A percentile compares a stretch with the other conserved stretches of the same genome.
These are phyloP conservation scores for Anisodus acutangulus DNA, from an alignment of 257 asterid genomes.

Conservation along the genomic window DNA sequence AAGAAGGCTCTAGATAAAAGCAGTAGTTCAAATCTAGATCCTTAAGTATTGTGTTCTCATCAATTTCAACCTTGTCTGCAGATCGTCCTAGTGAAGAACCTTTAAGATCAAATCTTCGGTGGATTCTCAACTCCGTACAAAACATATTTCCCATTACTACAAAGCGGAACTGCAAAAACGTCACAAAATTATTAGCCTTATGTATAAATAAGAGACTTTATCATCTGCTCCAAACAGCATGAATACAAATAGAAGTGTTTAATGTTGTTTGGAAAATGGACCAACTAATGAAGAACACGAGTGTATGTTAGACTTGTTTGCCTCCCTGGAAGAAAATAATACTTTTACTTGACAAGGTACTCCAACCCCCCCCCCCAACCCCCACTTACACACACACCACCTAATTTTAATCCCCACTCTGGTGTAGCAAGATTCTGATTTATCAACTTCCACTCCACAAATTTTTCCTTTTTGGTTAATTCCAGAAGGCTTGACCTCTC, in stretches of 20 bases:
- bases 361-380: too few relatives aligned
- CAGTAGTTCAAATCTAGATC: conserved; percentile 95
- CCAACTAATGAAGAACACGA: neutral
- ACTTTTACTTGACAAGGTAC: too few relatives aligned
- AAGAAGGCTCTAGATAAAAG: conserved; percentile 90
- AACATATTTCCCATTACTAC: conserved; percentile 99
- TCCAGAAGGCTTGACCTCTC: neutral
- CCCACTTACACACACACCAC: too few relatives aligned
- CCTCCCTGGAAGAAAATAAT: neutral
- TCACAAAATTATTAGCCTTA: conserved; percentile 2
- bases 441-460: neutral
- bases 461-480: neutral
- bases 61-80: conserved; percentile 87
- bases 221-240: neutral
- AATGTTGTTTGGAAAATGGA: neutral
- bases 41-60: conserved; percentile 90
- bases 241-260: neutral
- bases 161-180: conserved; percentile 75
- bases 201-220: neutral
- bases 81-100: conserved; percentile 98
- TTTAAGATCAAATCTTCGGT: conserved; percentile 88
- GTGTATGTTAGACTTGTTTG: neutral
- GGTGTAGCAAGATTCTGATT: neutral
- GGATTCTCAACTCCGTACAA: conserved; percentile 95
- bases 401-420: too few relatives aligned